Percentiles rank a stretch among this genome's conserved stretches.
phyloP scores from a whole-genome alignment of 768 basidiomycete species.

The Tubosaeta sp. region DNA sequence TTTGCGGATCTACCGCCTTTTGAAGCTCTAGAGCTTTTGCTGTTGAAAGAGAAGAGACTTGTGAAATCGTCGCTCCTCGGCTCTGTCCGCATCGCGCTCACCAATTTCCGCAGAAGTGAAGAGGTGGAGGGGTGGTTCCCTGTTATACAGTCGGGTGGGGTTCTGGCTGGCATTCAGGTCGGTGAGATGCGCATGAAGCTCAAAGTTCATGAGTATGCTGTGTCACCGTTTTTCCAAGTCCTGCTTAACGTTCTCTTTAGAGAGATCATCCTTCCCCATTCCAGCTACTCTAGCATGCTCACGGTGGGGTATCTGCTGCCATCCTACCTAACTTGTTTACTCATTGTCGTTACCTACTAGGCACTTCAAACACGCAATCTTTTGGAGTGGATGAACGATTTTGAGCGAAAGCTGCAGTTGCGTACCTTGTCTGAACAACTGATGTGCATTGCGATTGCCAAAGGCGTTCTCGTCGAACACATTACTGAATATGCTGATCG shows the following conservation, averaged over 20 bases:
- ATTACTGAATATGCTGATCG: slow-evolving; percentile 64
- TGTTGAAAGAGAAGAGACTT: slow-evolving; percentile 67
- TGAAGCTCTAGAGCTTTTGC: slow-evolving; percentile 58
- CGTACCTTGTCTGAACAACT: slow-evolving; percentile 59
- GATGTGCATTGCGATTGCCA: slow-evolving; percentile 67
- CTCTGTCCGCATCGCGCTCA: slow-evolving; percentile 56
- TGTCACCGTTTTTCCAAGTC: not conserved
- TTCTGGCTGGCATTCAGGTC: slow-evolving; percentile 52
- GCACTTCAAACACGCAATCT: slow-evolving; percentile 55
- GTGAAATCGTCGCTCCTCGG: slow-evolving; percentile 57
- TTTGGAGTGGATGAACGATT: slow-evolving; percentile 70
- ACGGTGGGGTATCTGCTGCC: slow-evolving; percentile 38
- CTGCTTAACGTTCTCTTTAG: slow-evolving; percentile 33
- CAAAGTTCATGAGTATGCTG: slow-evolving; percentile 64
- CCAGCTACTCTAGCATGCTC: slow-evolving; percentile 57
- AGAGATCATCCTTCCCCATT: slow-evolving; percentile 73
- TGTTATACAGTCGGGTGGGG: slow-evolving; percentile 49
- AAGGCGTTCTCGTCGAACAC: slow-evolving; percentile 59
- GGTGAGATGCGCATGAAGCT: slow-evolving; percentile 76
- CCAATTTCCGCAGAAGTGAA: slow-evolving; percentile 71
- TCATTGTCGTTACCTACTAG: slow-evolving; percentile 4
- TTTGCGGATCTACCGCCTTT: slow-evolving; percentile 79
- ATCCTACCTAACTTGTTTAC: not conserved
- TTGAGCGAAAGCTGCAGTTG: slow-evolving; percentile 62
- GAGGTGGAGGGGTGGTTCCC: slow-evolving; percentile 84